phyloP scores from a whole-genome alignment of 257 asterid genomes.

The Ehretia macrophylla region DNA sequence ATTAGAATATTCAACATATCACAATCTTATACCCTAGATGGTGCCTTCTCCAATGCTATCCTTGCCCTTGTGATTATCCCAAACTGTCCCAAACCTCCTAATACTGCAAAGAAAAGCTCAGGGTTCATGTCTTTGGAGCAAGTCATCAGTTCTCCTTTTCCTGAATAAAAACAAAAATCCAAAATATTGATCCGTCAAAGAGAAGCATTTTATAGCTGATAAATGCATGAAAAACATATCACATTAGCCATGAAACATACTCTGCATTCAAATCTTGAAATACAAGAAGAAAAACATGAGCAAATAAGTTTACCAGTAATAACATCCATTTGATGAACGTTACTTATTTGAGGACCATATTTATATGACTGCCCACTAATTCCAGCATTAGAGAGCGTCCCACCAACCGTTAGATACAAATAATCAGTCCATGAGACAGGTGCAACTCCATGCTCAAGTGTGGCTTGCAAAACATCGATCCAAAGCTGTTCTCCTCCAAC shows the following conservation, averaged over 20 bases:
- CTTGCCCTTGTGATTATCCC: conserved; percentile 60
- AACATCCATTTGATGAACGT: conserved; percentile 12
- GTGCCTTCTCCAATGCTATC: conserved; percentile 42
- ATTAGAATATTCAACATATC: no score
- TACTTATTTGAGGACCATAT: conserved; percentile 13
- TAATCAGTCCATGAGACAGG: conserved; percentile 19
- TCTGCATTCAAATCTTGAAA: no score
- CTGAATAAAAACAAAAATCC: conserved; percentile 16
- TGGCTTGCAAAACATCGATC: conserved; percentile 14
- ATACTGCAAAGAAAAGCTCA: conserved; percentile 45
- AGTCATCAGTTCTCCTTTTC: conserved; percentile 46
- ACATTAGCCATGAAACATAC: no score
- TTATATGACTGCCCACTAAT: conserved; percentile 8
- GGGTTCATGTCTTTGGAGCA: conserved; percentile 43
- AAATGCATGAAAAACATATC: no score
- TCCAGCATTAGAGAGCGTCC: conserved; percentile 16
- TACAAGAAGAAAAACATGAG: background rate
- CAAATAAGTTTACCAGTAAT: conserved; percentile 3
- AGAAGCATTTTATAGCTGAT: background rate
- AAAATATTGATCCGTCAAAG: background rate
- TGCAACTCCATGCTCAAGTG: conserved; percentile 11
- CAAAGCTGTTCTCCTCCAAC: conserved; percentile 16
- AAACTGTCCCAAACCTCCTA: conserved; percentile 67
- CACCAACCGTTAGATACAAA: conserved; percentile 12
- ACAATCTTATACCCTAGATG: conserved; percentile 37